Conservation (phyloP, 306 rosid genomes). For the Cucurbita ficifolia region DNA sequence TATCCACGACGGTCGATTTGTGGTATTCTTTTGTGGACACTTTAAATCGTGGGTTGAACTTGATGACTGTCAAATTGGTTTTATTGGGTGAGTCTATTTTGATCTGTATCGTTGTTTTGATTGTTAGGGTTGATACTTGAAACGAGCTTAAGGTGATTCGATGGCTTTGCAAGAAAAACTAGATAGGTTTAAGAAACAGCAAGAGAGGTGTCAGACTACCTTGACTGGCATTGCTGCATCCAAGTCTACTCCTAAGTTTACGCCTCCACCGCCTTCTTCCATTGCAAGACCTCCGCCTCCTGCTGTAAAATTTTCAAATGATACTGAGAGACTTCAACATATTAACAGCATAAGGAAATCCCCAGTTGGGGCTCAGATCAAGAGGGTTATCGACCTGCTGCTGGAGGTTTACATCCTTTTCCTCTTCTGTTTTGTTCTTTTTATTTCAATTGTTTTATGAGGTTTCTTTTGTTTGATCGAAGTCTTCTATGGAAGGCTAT, state of each 20-base stretch:
- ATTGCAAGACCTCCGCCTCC: constrained; percentile 34
- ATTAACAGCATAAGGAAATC: constrained; percentile 61
- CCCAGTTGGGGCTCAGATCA: constrained; percentile 88
- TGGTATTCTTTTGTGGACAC: not conserved
- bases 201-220: constrained; percentile 51
- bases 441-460: not conserved
- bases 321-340: constrained; percentile 88
- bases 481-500: not conserved
- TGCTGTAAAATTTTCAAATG: constrained; percentile 69
- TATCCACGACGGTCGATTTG: not conserved
- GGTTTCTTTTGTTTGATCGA: not conserved
- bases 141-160: constrained; percentile 6
- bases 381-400: constrained; percentile 70
- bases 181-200: constrained; percentile 62
- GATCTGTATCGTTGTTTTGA: not conserved
- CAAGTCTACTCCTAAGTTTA: constrained; percentile 21
- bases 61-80: not conserved
- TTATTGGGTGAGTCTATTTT: not conserved
- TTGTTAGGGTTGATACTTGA: not conserved
- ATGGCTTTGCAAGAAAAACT: constrained; percentile 54
- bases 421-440: not conserved
- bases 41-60: not conserved
- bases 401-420: constrained; percentile 34
- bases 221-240: constrained; percentile 49
- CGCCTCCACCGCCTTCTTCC: constrained; percentile 10